Evolutionary conservation across 2,329 filamentous ascomycete genomes (phyloP), one percentile per base, ranked within the genome.

Genomic region (Thielaviopsis ethacetica): DNA sequence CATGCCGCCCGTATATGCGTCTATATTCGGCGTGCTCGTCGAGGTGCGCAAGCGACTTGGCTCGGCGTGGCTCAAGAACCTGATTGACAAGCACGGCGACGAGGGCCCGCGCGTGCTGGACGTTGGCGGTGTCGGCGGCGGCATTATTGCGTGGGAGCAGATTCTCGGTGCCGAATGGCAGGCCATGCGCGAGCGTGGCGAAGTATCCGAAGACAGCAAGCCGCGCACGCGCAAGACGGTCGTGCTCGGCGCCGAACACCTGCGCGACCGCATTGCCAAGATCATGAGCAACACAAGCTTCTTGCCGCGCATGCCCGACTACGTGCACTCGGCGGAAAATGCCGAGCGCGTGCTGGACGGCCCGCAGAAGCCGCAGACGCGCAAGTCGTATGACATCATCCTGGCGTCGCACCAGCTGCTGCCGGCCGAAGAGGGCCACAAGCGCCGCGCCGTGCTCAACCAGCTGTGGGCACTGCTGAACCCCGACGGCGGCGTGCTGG

Each of bases 241-340:
- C 1, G 73, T 97, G 2, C 82, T 87, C 1, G 89, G 84, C 0
- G 86, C 88, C 0, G 81, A 89, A 62, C 73, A 82, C 2, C 75
- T 98, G 27, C 82, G 90, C 19, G 76, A 86, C 59, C 85, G 90
- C 34, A 76, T 89, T 24, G 88, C 89, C 63, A 76, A 75, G 19
- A 80, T 97, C 63, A 74, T 98, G 13, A 79, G 94, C 44, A 85
- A 96, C 68, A 97, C 93, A 0, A 94, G 87, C 0, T 96, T 98
- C 67, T 76, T 98, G 7, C 91, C 91, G 7, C 83, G 91, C 3
- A 73, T 97, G n/a, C 93, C 93, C 0, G 89, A 97, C 66, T 90
- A 91, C 63, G 71, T 89, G 26, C 84, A 85, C 67, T 79, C 81
- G 1, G 75, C 78, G 22, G 75, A 83, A 60, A 80, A 80, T 54